Evolutionary conservation across 2,329 filamentous ascomycete species (phyloP), one percentile per base, ranked within the genome.

Genomic region (Colletotrichum sp.): DNA sequence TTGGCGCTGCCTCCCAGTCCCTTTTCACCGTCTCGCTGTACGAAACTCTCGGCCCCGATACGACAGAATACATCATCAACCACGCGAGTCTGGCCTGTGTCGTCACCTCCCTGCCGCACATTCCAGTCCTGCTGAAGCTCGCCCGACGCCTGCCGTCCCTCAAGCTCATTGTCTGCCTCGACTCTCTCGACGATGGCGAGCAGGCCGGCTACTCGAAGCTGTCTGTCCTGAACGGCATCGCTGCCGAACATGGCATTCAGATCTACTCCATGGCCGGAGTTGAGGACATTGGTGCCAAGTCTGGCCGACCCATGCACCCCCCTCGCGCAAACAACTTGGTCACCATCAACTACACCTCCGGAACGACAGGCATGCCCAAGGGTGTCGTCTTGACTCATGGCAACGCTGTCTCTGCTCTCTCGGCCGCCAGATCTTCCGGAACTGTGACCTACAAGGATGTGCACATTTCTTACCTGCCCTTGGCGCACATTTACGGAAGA

Each of bases 61-160:
- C 96, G 4, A 96, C 95, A 73, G 96, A 98, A 86, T 98, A 95
- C 86, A 98, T 99, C 84, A 94, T 98, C 87, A 97, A 97, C 85
- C 96, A 98, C 83, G 92, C 95, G 70, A 90, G 93, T 77, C 87
- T 98, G 72, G 85, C 89, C 74, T 95, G 93, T 80, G 92, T 98
- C 52, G 92, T 94, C 77, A 93, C 94, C 74, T 96, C 94, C 32
- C 87, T 98, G 61, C 92, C 92, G 58, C 96, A 98, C 81, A 92
- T 98, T 69, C 93, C 95, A 3, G 91, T 92, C 18, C 90, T 98
- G 70, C 89, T 98, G 77, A 96, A 96, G 87, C 87, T 98, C 78
- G 91, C 90, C 79, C 89, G 94, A n/a, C 90, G 93, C 68, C 86
- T 96, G 75, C 96, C 96, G 1, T 89, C 89, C 8, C 88, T 99